Evolutionary conservation across 768 basidiomycete species (phyloP), one percentile per base, ranked within the genome.

Genomic region (Sporobolomyces phaffii): DNA sequence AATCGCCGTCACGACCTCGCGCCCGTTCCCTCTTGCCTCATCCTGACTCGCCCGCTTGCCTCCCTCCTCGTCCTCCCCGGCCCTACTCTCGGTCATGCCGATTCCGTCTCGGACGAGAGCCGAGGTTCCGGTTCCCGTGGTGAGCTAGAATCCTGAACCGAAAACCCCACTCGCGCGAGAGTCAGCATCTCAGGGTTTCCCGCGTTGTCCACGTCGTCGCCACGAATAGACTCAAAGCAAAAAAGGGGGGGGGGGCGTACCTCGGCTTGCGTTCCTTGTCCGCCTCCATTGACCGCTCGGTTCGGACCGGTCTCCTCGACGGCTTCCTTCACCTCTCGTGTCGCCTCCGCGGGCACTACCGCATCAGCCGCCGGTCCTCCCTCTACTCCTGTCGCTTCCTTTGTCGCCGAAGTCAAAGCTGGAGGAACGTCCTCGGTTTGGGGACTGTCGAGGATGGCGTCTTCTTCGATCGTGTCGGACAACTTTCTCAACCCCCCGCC

Each of bases 1-100:
- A 62, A 94, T 91, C 15, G 89, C 80, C 13, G 80, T 80, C 65
- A 78, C 61, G n/a, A 75, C 34, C 48, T 77, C 68, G n/a, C 47
- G n/a, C n/a, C n/a, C n/a, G 61, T 45, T 57, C 49, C 68, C 47
- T 22, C 48, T 29, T 26, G 13, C 29, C 48, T n/a, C 62, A 17
- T 36, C 43, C 26, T 34, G 17, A 11, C 49, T 34, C 57, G 33
- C 14, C 29, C 18, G 38, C 64, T 8, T 50, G 33, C 34, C 50
- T 33, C 84, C 81, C 44, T 80, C 80, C 66, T 85, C 83, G 24
- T 34, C 50, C 22, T 20, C 24, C 9, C 24, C 10, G 5, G 28
- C 20, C 28, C 48, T 31, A 9, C 17, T 65, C 71, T 17, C 34
- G 38, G 40, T 54, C 33, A 40, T 40, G 34, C 47, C 56, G 40